Conservation (phyloP, 1,284 basidiomycete species). For the Kalmanozyma brasiliensis region DNA sequence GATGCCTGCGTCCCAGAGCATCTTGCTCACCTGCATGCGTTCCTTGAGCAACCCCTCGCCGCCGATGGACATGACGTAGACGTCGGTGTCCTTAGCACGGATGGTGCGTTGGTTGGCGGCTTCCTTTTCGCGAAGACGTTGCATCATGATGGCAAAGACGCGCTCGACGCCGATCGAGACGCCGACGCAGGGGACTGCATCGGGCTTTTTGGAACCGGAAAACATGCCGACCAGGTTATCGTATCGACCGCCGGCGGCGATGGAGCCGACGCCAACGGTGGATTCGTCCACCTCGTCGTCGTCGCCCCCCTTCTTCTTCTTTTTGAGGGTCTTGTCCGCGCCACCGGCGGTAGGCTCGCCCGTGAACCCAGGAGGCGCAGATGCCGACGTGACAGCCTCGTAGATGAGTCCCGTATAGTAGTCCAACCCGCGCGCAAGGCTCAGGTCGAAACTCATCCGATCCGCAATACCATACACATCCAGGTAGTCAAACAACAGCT, state of each 20-base stretch:
- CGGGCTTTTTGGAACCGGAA: slow-evolving; percentile 76
- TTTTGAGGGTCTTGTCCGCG: slow-evolving; percentile 58
- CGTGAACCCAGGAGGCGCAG: slow-evolving; percentile 83
- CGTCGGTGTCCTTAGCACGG: slow-evolving; percentile 90
- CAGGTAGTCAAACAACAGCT: slow-evolving; percentile 83
- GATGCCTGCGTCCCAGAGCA: slow-evolving; percentile 87
- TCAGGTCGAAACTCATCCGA: slow-evolving; percentile 88
- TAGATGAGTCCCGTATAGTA: slow-evolving; percentile 99
- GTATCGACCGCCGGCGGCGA: slow-evolving; percentile 96
- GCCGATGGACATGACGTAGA: slow-evolving; percentile 91
- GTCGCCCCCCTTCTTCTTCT: slow-evolving; percentile 71
- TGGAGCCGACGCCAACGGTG: slow-evolving; percentile 92
- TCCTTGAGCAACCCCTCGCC: slow-evolving; percentile 90
- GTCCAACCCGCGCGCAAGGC: slow-evolving; percentile 93
- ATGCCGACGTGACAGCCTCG: slow-evolving; percentile 92
- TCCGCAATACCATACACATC: slow-evolving; percentile 82
- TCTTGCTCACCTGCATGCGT: slow-evolving; percentile 82
- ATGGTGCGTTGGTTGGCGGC: slow-evolving; percentile 68
- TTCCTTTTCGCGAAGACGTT: slow-evolving; percentile 79
- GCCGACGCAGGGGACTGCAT: slow-evolving; percentile 89
- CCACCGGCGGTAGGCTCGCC: slow-evolving; percentile 63
- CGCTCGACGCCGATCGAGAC: slow-evolving; percentile 93
- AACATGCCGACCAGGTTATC: slow-evolving; percentile 97
- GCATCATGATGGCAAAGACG: slow-evolving; percentile 93
- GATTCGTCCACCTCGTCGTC: slow-evolving; percentile 90